These are phyloP conservation scores for Penicillium cataractarum DNA, from an alignment of 495 filamentous ascomycete species.

Conservation along the genomic window DNA sequence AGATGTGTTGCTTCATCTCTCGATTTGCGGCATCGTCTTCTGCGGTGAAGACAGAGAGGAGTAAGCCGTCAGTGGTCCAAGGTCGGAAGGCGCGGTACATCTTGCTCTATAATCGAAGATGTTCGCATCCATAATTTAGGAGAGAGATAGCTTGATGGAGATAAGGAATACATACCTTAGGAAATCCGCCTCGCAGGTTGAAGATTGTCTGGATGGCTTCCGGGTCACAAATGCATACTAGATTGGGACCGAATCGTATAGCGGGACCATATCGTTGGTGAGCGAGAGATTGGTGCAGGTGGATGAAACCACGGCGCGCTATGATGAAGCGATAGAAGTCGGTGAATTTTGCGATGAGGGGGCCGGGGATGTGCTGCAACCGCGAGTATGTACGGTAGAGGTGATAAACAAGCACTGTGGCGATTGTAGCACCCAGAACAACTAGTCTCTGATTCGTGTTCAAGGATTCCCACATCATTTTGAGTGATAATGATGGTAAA, in stretches of 20 bases:
- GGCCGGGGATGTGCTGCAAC: conserved; percentile 40
- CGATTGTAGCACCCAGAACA: background rate
- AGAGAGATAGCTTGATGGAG: background rate
- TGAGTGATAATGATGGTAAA: background rate
- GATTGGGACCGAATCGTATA: background rate
- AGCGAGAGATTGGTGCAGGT: background rate
- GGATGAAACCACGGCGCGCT: background rate
- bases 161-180: background rate
- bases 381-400: conserved; percentile 5
- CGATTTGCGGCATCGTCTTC: conserved; percentile 56
- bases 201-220: background rate
- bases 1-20: conserved; percentile 12
- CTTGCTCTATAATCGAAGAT: conserved; percentile 17
- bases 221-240: conserved; percentile 3
- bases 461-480: background rate
- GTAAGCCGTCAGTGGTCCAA: conserved; percentile 10
- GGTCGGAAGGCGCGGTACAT: conserved; percentile 16
- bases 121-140: background rate
- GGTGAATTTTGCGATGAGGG: conserved; percentile 40
- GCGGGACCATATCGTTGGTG: background rate
- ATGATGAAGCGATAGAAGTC: conserved; percentile 23
- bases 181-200: background rate
- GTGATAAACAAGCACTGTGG: background rate
- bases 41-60: conserved; percentile 35
- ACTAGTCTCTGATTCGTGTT: background rate